Conservation (phyloP, 2,329 filamentous ascomycete genomes). For the Delphinella strobiligena region DNA sequence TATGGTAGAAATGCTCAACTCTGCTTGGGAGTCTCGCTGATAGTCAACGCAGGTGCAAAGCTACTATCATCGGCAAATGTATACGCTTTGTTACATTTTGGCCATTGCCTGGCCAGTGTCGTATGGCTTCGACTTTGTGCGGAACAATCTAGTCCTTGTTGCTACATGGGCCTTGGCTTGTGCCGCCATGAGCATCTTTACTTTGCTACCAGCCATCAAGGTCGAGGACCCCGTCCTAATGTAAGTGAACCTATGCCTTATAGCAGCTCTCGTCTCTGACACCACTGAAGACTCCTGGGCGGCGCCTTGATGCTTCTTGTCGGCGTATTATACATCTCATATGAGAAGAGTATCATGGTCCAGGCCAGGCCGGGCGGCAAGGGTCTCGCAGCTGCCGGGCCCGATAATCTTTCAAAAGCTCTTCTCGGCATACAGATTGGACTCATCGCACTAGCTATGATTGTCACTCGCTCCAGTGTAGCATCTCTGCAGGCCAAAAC, state of each 20-base stretch:
- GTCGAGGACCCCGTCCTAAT: constrained; percentile 64
- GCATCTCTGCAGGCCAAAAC: constrained; percentile 71
- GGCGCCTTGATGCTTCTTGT: constrained; percentile 66
- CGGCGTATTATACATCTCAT: constrained; percentile 66
- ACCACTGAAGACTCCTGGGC: constrained; percentile 49
- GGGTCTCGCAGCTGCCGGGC: constrained; percentile 17
- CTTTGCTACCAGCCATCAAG: constrained; percentile 77
- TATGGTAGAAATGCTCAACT: constrained; percentile 20
- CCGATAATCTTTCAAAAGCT: constrained; percentile 41
- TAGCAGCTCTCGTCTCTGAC: constrained; percentile 3
- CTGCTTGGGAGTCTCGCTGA: neutral
- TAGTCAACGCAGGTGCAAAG: constrained; percentile 56
- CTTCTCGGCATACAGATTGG: constrained; percentile 64
- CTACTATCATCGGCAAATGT: constrained; percentile 81
- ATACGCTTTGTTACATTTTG: constrained; percentile 67
- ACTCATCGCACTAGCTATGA: constrained; percentile 65
- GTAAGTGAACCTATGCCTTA: too few species aligned
- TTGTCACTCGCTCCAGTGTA: constrained; percentile 80
- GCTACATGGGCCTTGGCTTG: constrained; percentile 67
- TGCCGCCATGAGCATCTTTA: constrained; percentile 78
- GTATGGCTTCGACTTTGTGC: constrained; percentile 63
- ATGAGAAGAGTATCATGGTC: constrained; percentile 54
- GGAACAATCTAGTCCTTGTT: constrained; percentile 50
- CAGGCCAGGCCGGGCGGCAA: constrained; percentile 24
- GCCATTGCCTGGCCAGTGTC: constrained; percentile 66